Evolutionary conservation across 108 stramenopile species (phyloP).

Genomic region (Fragilaria crotonensis): DNA sequence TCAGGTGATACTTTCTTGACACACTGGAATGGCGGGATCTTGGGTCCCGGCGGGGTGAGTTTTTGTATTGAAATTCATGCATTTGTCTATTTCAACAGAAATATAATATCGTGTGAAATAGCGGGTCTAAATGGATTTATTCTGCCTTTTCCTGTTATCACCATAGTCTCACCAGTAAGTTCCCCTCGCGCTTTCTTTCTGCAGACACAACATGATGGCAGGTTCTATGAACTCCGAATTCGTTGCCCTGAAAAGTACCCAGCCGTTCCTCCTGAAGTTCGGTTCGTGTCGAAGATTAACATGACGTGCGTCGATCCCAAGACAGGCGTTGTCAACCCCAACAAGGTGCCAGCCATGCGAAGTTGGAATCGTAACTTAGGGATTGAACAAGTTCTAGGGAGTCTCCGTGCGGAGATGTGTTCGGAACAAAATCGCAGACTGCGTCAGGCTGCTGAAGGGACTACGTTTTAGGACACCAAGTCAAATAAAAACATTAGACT

Average conservation of each 20-base stretch:
- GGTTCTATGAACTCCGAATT: slow-evolving; percentile 90
- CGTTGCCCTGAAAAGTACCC: slow-evolving; percentile 90
- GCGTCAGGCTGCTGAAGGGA: slow-evolving; percentile 75
- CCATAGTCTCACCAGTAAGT: neutral
- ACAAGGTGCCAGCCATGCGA: slow-evolving; percentile 66
- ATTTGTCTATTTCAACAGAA: slow-evolving; percentile 6
- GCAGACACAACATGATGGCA: slow-evolving; percentile 87
- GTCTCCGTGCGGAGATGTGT: slow-evolving; percentile 73
- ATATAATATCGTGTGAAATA: neutral
- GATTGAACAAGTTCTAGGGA: slow-evolving; percentile 71
- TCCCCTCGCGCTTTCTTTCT: neutral
- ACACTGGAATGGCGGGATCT: slow-evolving; percentile 95
- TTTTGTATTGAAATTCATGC: neutral
- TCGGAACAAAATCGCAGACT: slow-evolving; percentile 62
- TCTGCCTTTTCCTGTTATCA: neutral
- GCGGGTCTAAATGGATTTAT: too few species aligned
- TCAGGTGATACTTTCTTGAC: slow-evolving; percentile 91
- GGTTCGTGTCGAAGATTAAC: slow-evolving; percentile 91
- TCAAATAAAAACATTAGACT: too few species aligned
- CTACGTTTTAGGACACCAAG: slow-evolving; percentile 66
- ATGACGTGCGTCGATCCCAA: slow-evolving; percentile 87
- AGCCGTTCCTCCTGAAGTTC: slow-evolving; percentile 77
- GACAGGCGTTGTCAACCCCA: slow-evolving; percentile 54
- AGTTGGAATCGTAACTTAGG: slow-evolving; percentile 90
- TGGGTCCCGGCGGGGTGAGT: slow-evolving; percentile 93